A percentile compares a stretch with the other conserved stretches of the same genome.
phyloP scores from a whole-genome alignment of 306 rosid genomes.

The Citrullus mucosospermus region DNA sequence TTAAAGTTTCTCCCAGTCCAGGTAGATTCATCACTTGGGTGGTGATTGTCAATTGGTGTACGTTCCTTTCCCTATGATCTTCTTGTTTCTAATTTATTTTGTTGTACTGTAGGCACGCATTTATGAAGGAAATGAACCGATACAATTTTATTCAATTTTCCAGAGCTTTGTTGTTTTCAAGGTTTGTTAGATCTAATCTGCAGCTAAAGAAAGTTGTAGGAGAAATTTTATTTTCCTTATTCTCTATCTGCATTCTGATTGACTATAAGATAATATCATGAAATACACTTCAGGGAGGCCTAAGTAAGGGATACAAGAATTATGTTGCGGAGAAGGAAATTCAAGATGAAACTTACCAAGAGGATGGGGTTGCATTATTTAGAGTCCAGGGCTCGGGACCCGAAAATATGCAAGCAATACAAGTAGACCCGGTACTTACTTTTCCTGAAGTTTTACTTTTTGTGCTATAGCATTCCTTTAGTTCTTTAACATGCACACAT shows the following conservation, averaged over 20 bases:
- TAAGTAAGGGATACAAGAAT: conserved; percentile 73
- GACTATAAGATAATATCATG: conserved; percentile 11
- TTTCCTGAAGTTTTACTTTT: not conserved
- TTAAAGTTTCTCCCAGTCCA: conserved; percentile 68
- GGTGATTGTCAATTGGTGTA: conserved; percentile 8
- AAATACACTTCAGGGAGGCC: conserved; percentile 69
- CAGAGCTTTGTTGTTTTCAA: conserved; percentile 68
- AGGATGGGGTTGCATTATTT: conserved; percentile 71
- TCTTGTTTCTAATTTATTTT: conserved; percentile 21
- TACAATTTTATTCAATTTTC: conserved; percentile 68
- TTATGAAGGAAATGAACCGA: conserved; percentile 80
- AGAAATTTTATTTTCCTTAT: not conserved
- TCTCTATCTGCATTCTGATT: conserved; percentile 5
- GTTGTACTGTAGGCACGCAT: conserved; percentile 60
- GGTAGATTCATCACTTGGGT: conserved; percentile 36
- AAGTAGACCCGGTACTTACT: conserved; percentile 62
- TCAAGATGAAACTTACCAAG: conserved; percentile 74
- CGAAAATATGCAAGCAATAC: conserved; percentile 98
- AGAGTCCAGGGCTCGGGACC: conserved; percentile 96
- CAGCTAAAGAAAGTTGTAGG: conserved; percentile 1
- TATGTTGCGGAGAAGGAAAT: conserved; percentile 46
- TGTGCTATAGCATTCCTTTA: not conserved
- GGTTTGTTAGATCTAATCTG: conserved; percentile 38
- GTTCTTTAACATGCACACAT: not conserved
- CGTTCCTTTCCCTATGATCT: not conserved